Percentiles rank a stretch among this genome's conserved stretches.
Evolutionary conservation across 805 yeast genomes (phyloP).

Genomic region (Suhomyces sp.): DNA sequence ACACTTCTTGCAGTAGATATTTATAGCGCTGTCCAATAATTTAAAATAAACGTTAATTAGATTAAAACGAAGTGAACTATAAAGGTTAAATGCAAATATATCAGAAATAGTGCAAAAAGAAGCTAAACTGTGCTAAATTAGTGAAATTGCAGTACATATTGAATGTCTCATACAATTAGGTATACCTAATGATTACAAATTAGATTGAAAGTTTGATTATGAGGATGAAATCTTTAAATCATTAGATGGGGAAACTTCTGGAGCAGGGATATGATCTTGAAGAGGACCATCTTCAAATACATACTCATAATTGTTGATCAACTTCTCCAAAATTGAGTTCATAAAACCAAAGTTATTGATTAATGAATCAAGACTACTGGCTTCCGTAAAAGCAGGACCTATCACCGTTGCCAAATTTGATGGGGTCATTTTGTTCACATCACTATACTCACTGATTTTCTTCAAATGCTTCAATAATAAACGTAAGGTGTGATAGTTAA

Average conservation of each 20-base stretch:
- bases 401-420: slow-evolving; percentile 89
- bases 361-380: slow-evolving; percentile 46
- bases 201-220: too few relatives aligned
- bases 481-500: slow-evolving; percentile 67
- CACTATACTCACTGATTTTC: slow-evolving; percentile 63
- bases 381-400: slow-evolving; percentile 60
- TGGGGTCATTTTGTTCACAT: slow-evolving; percentile 79
- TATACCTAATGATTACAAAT: too few relatives aligned
- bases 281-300: slow-evolving; percentile 28
- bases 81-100: background rate
- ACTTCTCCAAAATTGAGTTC: slow-evolving; percentile 51
- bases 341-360: slow-evolving; percentile 52
- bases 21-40: too few relatives aligned
- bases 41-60: background rate
- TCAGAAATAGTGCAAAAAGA: background rate
- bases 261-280: slow-evolving; percentile 1
- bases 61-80: background rate
- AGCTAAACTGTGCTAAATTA: background rate
- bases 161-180: background rate
- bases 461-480: slow-evolving; percentile 67
- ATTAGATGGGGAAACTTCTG: background rate
- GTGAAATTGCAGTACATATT: background rate
- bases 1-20: too few relatives aligned
- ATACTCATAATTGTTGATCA: slow-evolving; percentile 42
- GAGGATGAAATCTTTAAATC: background rate